These are phyloP conservation scores for Pterocarpus santalinus DNA, from an alignment of 306 rosid species.

Conservation along the genomic window DNA sequence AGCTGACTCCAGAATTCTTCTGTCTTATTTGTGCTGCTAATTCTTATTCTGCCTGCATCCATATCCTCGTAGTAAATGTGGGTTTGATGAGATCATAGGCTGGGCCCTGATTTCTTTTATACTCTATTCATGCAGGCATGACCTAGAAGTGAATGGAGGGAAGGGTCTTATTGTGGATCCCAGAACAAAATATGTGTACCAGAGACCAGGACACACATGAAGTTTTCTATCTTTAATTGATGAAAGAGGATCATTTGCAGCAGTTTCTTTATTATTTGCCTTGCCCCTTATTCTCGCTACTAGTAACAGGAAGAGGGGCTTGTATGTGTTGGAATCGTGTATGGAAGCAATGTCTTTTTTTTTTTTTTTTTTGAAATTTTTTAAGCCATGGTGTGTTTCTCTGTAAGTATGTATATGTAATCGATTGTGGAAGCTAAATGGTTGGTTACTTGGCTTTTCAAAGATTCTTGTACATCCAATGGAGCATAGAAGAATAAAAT, in stretches of 20 bases:
- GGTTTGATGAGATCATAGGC: too few species aligned
- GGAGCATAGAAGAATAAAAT: conserved; percentile 40
- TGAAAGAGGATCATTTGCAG: conserved; percentile 26
- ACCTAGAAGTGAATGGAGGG: conserved; percentile 98
- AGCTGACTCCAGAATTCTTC: conserved; percentile 12
- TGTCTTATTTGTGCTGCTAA: background rate
- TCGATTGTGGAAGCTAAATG: conserved; percentile 33
- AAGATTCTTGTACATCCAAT: conserved; percentile 36
- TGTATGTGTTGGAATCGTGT: conserved; percentile 36
- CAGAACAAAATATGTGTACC: conserved; percentile 89
- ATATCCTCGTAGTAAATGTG: too few species aligned
- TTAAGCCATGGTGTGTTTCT: conserved; percentile 40
- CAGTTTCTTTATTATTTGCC: conserved; percentile 47
- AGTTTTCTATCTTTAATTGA: too few species aligned
- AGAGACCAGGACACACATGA: conserved; percentile 62
- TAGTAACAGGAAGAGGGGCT: conserved; percentile 44
- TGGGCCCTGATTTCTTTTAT: too few species aligned
- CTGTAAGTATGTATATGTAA: conserved; percentile 28
- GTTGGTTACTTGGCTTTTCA: conserved; percentile 5
- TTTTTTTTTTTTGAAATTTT: conserved; percentile 6
- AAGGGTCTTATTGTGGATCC: conserved; percentile 93
- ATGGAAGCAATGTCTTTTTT: conserved; percentile 30
- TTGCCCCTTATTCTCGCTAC: conserved; percentile 28
- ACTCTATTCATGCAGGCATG: conserved; percentile 70
- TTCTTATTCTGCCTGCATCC: background rate